phyloP scores from a whole-genome alignment of 1,284 basidiomycete species.

The Abortiporus biennis region DNA sequence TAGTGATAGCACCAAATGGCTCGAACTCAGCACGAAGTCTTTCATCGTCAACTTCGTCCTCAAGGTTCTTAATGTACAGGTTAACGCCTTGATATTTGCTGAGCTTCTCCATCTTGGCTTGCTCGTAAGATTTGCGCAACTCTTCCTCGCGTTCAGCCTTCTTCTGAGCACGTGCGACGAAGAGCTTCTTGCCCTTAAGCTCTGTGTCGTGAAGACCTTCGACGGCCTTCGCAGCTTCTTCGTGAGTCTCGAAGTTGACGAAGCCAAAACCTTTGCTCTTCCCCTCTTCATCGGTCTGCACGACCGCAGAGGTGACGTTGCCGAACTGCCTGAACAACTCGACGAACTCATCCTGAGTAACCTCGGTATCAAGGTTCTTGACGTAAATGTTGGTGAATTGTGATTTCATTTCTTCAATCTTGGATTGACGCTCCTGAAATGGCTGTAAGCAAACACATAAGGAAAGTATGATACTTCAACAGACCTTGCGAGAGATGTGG shows the following conservation, averaged over 20 bases:
- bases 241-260: slow-evolving; percentile 94
- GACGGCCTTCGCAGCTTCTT: slow-evolving; percentile 88
- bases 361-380: slow-evolving; percentile 92
- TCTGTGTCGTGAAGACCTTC: slow-evolving; percentile 90
- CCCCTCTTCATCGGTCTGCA: slow-evolving; percentile 81
- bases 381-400: slow-evolving; percentile 98
- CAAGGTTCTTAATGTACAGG: slow-evolving; percentile 98
- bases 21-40: slow-evolving; percentile 95
- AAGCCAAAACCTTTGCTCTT: slow-evolving; percentile 98
- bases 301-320: slow-evolving; percentile 83
- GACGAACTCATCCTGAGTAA: slow-evolving; percentile 85
- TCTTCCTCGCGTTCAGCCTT: slow-evolving; percentile 98
- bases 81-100: slow-evolving; percentile 99
- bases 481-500: slow-evolving; percentile 94
- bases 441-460: background rate
- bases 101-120: slow-evolving; percentile 94
- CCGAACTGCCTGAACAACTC: slow-evolving; percentile 82
- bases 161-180: slow-evolving; percentile 97
- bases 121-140: slow-evolving; percentile 90
- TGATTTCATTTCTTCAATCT: slow-evolving; percentile 95
- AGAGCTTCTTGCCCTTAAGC: slow-evolving; percentile 85
- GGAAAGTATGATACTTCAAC: slow-evolving; percentile 12
- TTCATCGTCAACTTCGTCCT: slow-evolving; percentile 93
- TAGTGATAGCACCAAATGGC: slow-evolving; percentile 95
- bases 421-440: slow-evolving; percentile 86